Conservation (phyloP, 192 early-diverging fungal genomes). For the Chytriomyces confervae region DNA sequence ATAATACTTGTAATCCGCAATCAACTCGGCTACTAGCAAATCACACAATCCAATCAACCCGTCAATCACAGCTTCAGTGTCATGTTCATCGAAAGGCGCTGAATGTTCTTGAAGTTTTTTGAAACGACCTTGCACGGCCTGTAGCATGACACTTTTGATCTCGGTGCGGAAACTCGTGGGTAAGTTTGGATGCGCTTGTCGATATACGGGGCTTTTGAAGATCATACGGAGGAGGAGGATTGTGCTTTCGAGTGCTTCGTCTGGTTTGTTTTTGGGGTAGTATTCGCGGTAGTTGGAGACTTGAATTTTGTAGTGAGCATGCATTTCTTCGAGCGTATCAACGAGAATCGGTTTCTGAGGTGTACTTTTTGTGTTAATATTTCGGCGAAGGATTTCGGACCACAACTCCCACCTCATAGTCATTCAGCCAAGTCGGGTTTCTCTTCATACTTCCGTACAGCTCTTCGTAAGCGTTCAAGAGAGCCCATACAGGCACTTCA, state of each 20-base stretch:
- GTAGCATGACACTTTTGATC: slow-evolving; percentile 43
- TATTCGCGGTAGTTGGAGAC: slow-evolving; percentile 60
- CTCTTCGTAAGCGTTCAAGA: slow-evolving; percentile 52
- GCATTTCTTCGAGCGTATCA: slow-evolving; percentile 56
- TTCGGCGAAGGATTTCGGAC: background rate
- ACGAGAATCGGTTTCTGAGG: slow-evolving; percentile 45
- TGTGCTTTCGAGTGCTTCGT: slow-evolving; percentile 54
- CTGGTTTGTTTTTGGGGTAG: slow-evolving; percentile 62
- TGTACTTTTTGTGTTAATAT: background rate
- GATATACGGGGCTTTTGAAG: slow-evolving; percentile 50
- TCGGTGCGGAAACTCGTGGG: slow-evolving; percentile 52
- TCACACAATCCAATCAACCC: slow-evolving; percentile 54
- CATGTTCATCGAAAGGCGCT: slow-evolving; percentile 57
- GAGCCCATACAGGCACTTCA: slow-evolving; percentile 47
- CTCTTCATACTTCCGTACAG: slow-evolving; percentile 51
- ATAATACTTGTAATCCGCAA: slow-evolving; percentile 58
- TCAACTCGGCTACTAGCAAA: slow-evolving; percentile 55
- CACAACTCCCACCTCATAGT: slow-evolving; percentile 40
- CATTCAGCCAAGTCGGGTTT: slow-evolving; percentile 43
- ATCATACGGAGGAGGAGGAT: slow-evolving; percentile 63
- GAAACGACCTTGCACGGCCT: slow-evolving; percentile 48
- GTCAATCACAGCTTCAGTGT: slow-evolving; percentile 54
- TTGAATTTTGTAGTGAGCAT: slow-evolving; percentile 53
- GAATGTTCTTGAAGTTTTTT: slow-evolving; percentile 51
- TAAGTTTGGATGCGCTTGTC: slow-evolving; percentile 49